Base-by-base conservation (phyloP, 441 rosid genomes). In the Theobroma grandiflorum region DNA sequence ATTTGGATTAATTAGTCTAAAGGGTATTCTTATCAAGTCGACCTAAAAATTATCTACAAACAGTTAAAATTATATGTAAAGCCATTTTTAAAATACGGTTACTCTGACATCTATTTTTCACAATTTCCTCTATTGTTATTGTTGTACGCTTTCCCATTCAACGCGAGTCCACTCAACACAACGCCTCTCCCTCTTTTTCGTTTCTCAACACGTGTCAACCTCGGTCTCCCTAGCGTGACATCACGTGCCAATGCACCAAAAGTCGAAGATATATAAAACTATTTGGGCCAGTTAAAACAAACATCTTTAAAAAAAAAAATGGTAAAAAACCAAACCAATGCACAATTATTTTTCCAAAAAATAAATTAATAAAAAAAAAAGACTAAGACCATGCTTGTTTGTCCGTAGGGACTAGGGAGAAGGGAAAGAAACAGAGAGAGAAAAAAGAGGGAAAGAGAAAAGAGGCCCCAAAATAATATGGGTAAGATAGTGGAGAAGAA, bases 401-500 rank as follows among this genome's bases (percentile, higher is more conserved):
- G 73, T 67, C 31, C 38, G 49, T 68, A 70, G 62, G 58, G 80
- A 77, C 43, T 68, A 70, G 62, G 58, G 80, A 77, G 82, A 68
- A 62, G 79, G 45, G 70, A 52, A 78, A 74, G 47, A 70, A n/a
- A 18, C 35, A 66, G 12, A 61, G 6, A 8, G 31, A 57, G 33
- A 49, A 15, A 59, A 33, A 52, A 40, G 38, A 35, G 11, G 18
- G 6, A 58, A 11, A 22, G 31, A 12, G 8, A 35, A 14, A 15
- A 52, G 16, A 55, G 45, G 45, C 15, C 58, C 12, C 2, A 58
- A 20, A 38, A 77, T 75, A 87, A 22, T 37, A 72, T 88, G 94
- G 93, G 93, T 35, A 91, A 84, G 89, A 68, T 81, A 52, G 83
- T 86, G 85, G 93, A 89, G 91, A 83, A 61, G 88, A 80, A 79